Evolutionary conservation across 805 yeast genomes (phyloP), one percentile per base, ranked within the genome.

Genomic region (Diddensiella transvaalensis): DNA sequence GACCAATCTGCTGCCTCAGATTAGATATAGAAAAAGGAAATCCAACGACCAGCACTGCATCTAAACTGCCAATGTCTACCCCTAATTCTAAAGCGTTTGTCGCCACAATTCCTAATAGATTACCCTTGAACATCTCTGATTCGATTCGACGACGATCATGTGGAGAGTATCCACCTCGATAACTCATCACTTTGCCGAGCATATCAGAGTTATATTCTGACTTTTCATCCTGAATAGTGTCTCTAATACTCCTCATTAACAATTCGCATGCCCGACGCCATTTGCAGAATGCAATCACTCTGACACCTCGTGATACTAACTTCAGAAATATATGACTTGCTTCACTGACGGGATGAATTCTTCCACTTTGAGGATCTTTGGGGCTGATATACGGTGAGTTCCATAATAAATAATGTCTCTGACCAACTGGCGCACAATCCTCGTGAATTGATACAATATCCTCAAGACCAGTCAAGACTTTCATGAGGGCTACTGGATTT

Each of bases 51-150:
- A 93, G 68, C 0, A 90, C 98, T 0, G 95, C 89, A 65, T 93
- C 99, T 41, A 93, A 70, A 11, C 85, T 86, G 43, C 98, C 95
- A 52, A 93, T 85, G 71, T 93, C 99, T 44, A 93, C 87, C 50
- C 99, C 99, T 42, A 93, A 75, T 61, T 93, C 99, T 49, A 93
- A 69, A 0, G 99, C 99, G 66, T 90, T 89, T 0, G 99, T 93
- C 0, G 99, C 91, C 3, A 93, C 80, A 22, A 95, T 86, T 0
- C 96, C 97, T 50, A 83, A 73, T 22, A 93, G 66, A 47, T 82
- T 79, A 0, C 98, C 97, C 53, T 77, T 78, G 62, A 93, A 93
- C 96, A 93, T 87, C 57, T 86, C 87, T 41, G 76, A 73, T 64
- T 93, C 99, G 49, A 93, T 91, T 47, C 80, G 76, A 55, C 99